Evolutionary conservation across 2,329 filamentous ascomycete species (phyloP), one percentile per base, ranked within the genome.

Genomic region (Ceratocystis ficicola): DNA sequence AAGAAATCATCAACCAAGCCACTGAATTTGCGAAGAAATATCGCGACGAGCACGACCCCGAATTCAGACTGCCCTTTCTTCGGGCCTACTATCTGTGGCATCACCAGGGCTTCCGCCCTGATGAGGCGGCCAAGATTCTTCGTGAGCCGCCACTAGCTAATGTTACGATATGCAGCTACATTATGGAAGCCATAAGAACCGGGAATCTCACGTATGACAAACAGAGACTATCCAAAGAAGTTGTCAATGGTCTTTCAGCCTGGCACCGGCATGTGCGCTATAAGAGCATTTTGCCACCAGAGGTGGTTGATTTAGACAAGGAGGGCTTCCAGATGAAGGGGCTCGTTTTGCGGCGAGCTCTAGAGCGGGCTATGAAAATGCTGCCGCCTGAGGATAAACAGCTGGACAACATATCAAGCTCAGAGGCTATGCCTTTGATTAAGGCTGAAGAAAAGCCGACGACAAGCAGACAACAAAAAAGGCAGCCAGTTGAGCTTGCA

Each of bases 11-110:
- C 28, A 22, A 8, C 6, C 44, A 66, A n/a, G 60, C 64, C 2
- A 48, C 44, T 3, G n/a, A 30, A 5, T 65, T 59, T 46, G 41
- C 32, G 1, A 22, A 65, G 36, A n/a, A 57, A n/a, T 63, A 65
- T 36, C 36, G 52, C 20, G 59, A 65, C 4, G 44, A 52, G 28
- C 48, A 60, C 17, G 25, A 63, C 17, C 5, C 36, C 1, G 52
- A 66, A 4, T 30, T 63, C 20, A 65, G 50, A 25, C 41, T 52
- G 5, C 70, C 77, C 1, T 71, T 74, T 1, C 73, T 88, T 1
- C 79, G 83, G 15, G 78, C 84, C 0, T 89, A 88, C 70, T 82
- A 80, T 69, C 73, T 90, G 22, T 90, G 87, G 87, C 76, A 84
- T 65, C 79, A 84, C 66, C 72, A 78, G 6, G 74, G 77, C 12